Percentiles rank a stretch among this genome's conserved stretches.
Evolutionary conservation across 495 filamentous ascomycete genomes (phyloP).

Genomic region (Geoglossum glabrum): DNA sequence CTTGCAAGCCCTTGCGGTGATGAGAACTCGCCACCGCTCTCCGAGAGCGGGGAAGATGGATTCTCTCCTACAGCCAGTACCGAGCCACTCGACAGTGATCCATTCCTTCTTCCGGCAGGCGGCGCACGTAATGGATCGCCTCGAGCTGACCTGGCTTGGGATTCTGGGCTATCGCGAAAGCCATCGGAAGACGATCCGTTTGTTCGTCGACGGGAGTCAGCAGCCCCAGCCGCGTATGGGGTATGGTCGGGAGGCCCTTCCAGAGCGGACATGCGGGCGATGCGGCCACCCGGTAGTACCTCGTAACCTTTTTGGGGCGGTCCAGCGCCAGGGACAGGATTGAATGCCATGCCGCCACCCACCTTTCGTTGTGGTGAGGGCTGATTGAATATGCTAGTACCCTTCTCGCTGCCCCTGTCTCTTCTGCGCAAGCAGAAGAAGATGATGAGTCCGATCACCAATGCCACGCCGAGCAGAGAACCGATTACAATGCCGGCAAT

Average conservation of each 20-base stretch:
- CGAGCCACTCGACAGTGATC: conserved; percentile 78
- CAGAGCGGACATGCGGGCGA: conserved; percentile 88
- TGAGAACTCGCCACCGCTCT: conserved; percentile 54
- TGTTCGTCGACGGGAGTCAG: neutral
- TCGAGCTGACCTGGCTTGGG: conserved; percentile 29
- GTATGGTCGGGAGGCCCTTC: conserved; percentile 32
- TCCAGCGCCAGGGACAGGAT: conserved; percentile 10
- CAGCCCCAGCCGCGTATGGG: conserved; percentile 22
- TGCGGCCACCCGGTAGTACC: conserved; percentile 66
- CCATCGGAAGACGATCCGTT: conserved; percentile 62
- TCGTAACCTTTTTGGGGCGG: conserved; percentile 40
- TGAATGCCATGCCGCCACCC: conserved; percentile 17
- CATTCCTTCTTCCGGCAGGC: conserved; percentile 49
- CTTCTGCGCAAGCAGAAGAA: conserved; percentile 36
- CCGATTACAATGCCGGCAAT: conserved; percentile 88
- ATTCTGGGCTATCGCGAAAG: conserved; percentile 59
- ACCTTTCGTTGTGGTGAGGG: conserved; percentile 55
- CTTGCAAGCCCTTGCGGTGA: conserved; percentile 68
- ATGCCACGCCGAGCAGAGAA: conserved; percentile 45
- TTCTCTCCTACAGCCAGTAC: conserved; percentile 46
- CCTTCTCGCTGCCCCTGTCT: conserved; percentile 35
- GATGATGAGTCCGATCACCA: conserved; percentile 43
- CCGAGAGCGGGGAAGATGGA: conserved; percentile 52
- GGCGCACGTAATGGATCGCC: conserved; percentile 33
- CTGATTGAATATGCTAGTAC: conserved; percentile 56